These are phyloP conservation scores for Hypoxylon fuscum DNA, from an alignment of 495 filamentous ascomycete genomes.

Conservation along the genomic window DNA sequence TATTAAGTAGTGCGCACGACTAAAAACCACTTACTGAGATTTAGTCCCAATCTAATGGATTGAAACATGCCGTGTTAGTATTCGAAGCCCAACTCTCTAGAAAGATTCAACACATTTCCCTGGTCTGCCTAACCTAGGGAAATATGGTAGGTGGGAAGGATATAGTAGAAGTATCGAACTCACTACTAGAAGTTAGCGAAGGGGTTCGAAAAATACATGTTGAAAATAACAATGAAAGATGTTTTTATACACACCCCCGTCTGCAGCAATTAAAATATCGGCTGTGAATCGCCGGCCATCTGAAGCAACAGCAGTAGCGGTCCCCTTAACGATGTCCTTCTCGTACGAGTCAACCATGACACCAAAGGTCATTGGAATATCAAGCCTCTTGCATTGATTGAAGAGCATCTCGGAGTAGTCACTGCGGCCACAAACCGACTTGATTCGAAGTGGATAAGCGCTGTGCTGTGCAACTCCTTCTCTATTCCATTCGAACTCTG, in stretches of 20 bases:
- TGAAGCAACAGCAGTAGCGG: constrained; percentile 56
- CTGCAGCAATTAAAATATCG: constrained; percentile 64
- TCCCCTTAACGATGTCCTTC: constrained; percentile 49
- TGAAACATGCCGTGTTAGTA: no score
- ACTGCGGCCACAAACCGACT: constrained; percentile 19
- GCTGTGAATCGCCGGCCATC: constrained; percentile 56
- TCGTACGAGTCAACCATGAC: constrained; percentile 49
- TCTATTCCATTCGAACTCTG: constrained; percentile 27
- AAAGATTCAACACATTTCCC: no score
- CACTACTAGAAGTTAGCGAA: no score
- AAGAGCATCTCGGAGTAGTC: constrained; percentile 54
- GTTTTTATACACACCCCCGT: no score
- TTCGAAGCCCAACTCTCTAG: no score
- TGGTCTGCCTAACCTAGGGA: no score
- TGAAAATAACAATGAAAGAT: no score
- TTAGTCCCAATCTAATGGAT: constrained; percentile 63
- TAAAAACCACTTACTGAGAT: constrained; percentile 53
- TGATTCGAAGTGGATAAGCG: constrained; percentile 20
- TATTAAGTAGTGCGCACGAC: neutral
- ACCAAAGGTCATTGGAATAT: constrained; percentile 55
- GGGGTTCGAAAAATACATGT: no score
- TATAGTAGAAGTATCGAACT: no score
- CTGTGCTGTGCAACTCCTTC: constrained; percentile 5
- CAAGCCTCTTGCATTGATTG: constrained; percentile 50
- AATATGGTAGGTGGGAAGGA: no score